A percentile compares a stretch with the other conserved stretches of the same genome.
phyloP scores from a whole-genome alignment of 1,284 basidiomycete genomes.

The Cryptococcus sp. region DNA sequence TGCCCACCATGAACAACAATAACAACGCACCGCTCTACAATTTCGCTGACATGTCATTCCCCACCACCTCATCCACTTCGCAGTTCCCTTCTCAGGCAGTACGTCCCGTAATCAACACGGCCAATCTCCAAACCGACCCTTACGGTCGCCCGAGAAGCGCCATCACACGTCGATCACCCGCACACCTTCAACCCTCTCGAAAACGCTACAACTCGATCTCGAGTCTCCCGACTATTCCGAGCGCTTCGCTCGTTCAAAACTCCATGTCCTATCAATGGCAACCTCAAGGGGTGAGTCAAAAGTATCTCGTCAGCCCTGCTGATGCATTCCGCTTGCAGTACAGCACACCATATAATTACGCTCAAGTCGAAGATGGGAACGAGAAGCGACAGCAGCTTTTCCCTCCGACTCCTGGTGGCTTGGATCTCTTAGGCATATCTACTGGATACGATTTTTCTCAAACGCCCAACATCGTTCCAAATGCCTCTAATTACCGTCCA shows the following conservation, averaged over 20 bases:
- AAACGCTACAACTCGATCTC: slow-evolving; percentile 14
- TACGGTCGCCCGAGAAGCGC: too few relatives aligned
- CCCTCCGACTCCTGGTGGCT: slow-evolving; percentile 3
- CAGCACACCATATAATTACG: slow-evolving; percentile 5
- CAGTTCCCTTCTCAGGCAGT: too few relatives aligned
- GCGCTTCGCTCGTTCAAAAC: slow-evolving; percentile 14
- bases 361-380: slow-evolving; percentile 4
- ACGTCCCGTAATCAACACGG: too few relatives aligned
- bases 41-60: too few relatives aligned
- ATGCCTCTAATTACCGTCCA: slow-evolving; percentile 14
- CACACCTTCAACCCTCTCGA: slow-evolving; percentile 1
- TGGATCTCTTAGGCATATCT: neutral
- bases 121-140: too few relatives aligned
- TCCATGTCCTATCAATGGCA: slow-evolving; percentile 24
- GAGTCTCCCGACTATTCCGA: slow-evolving; percentile 21
- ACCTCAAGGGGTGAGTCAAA: slow-evolving; percentile 14
- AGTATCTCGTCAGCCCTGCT: neutral
- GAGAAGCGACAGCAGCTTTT: neutral
- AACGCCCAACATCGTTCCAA: neutral
- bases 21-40: too few relatives aligned
- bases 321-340: slow-evolving; percentile 3
- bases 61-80: too few relatives aligned
- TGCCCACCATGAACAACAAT: too few relatives aligned
- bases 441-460: neutral
- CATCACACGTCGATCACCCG: neutral